Percentiles rank a stretch among this genome's conserved stretches.
phyloP scores from a whole-genome alignment of 1,139 yeast genomes.

The Hyphopichia fennica region DNA sequence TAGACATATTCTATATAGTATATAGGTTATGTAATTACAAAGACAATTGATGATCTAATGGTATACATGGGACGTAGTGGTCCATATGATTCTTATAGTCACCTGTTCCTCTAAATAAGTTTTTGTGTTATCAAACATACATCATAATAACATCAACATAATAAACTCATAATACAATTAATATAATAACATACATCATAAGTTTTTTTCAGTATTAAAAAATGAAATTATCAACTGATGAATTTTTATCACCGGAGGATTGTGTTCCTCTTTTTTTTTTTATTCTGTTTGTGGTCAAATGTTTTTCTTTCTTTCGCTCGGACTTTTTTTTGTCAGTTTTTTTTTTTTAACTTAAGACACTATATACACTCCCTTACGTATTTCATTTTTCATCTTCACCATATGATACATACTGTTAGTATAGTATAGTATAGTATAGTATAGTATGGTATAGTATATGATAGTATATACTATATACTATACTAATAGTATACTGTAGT shows the following conservation, averaged over 20 bases:
- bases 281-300: neutral
- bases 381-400: neutral
- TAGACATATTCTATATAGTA: too few relatives aligned
- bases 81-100: too few relatives aligned
- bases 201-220: too few relatives aligned
- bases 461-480: neutral
- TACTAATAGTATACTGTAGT: neutral
- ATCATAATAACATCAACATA: too few relatives aligned
- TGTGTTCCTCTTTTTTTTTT: constrained; percentile 5
- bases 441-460: neutral
- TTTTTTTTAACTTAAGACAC: too few relatives aligned
- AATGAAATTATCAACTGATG: neutral
- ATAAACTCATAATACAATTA: too few relatives aligned
- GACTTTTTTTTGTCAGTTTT: neutral
- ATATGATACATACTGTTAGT: neutral
- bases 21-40: too few relatives aligned
- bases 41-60: too few relatives aligned
- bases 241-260: constrained; percentile 2
- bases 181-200: too few relatives aligned
- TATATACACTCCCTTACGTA: neutral
- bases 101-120: too few relatives aligned
- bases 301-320: neutral
- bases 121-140: too few relatives aligned
- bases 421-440: neutral
- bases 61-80: too few relatives aligned